Base-by-base conservation (phyloP, 2,329 filamentous ascomycete genomes). In the Zalaria sp. region DNA sequence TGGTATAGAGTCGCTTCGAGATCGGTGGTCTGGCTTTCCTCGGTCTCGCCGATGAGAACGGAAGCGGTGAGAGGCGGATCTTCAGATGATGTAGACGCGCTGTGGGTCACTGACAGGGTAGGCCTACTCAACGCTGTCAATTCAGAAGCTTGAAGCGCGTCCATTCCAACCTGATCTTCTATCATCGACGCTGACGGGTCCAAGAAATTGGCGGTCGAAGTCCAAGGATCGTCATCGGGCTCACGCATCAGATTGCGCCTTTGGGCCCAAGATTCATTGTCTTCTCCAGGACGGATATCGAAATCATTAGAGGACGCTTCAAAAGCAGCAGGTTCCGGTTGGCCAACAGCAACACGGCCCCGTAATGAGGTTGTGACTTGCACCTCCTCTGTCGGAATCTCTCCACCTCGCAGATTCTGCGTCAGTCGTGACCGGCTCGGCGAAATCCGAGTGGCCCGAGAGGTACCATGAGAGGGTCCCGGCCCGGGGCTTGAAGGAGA, bases 191-290 rank as follows among this genome's bases (percentile, higher is more conserved):
- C 53, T 25, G 52, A 52, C 25, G 58, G 39, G 34, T 58, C 51
- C 27, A 57, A 52, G 9, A 53, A 51, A 39, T 51, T 52, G 11
- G 51, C 47, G 44, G 56, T 53, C 5, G 54, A 57, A 28, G 46
- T 50, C 57, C 57, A 60, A 2, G 57, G 39, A 37, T 60, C 53
- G 31, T 55, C 49, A 7, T 46, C 41, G 3, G 45, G 48, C 26
- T 47, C 44, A 34, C 46, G 49, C 5, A 43, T 40, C 39, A 54
- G 51, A 39, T 53, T 57, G 37, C 54, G 50, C 25, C 58, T 49
- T 7, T 53, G 53, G 5, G 53, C 51, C 56, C 56, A 61, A 36
- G 56, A 59, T 27, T 57, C 46, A 39, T 60, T 61, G 43, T 61
- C 57, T 34, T 61, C 58, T 4, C 58, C 58, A 25, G 53, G 47